Evolutionary conservation across 2,329 filamentous ascomycete genomes (phyloP).

Genomic region (Teratosphaeria zuluensis): DNA sequence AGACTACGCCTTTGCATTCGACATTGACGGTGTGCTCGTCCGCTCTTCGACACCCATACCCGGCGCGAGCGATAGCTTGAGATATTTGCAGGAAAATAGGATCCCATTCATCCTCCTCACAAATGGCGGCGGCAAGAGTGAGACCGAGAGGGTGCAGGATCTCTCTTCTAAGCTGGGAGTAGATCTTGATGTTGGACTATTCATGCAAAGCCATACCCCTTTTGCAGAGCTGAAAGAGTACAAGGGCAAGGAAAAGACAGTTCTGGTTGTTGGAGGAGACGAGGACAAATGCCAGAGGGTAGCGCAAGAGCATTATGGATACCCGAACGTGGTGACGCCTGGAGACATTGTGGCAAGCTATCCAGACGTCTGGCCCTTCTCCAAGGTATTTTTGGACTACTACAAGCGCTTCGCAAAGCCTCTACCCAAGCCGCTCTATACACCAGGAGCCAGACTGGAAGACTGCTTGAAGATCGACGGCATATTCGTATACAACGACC

Average conservation of each 20-base stretch:
- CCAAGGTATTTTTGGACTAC: constrained; percentile 52
- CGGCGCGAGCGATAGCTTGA: constrained; percentile 64
- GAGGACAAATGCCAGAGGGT: constrained; percentile 56
- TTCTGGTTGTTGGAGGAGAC: constrained; percentile 41
- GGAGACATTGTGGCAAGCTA: constrained; percentile 70
- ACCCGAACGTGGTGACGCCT: constrained; percentile 64
- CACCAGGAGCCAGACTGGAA: constrained; percentile 31
- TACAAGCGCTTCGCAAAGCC: constrained; percentile 51
- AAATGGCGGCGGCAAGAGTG: constrained; percentile 84
- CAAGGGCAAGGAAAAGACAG: constrained; percentile 44
- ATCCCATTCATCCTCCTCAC: constrained; percentile 93
- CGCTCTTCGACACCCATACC: constrained; percentile 71
- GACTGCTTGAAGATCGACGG: constrained; percentile 70
- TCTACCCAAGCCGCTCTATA: constrained; percentile 42
- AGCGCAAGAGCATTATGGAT: constrained; percentile 51
- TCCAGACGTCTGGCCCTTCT: constrained; percentile 75
- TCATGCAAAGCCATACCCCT: constrained; percentile 87
- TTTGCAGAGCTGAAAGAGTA: constrained; percentile 62
- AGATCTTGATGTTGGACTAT: constrained; percentile 55
- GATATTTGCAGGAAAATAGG: constrained; percentile 59
- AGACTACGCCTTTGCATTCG: constrained; percentile 48
- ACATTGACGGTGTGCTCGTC: constrained; percentile 91
- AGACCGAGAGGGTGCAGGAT: constrained; percentile 62
- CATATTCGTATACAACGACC: constrained; percentile 90
- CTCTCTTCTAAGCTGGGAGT: constrained; percentile 58